Evolutionary conservation across 768 basidiomycete genomes (phyloP), one percentile per base, ranked within the genome.

Genomic region (Boletus eberwhitei): DNA sequence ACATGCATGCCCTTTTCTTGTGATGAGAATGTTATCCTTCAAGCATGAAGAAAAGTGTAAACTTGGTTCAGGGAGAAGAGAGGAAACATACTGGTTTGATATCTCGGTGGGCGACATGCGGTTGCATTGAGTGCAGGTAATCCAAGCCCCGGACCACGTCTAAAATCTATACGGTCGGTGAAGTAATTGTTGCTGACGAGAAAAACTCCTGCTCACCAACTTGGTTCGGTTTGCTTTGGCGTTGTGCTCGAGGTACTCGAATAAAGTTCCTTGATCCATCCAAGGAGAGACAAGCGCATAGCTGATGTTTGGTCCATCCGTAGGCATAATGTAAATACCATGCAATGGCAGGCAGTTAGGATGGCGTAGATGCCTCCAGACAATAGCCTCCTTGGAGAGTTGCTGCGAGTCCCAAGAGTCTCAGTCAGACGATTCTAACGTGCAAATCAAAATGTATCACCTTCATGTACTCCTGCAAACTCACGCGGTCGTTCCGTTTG

Each of bases 1-100:
- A 50, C 78, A 79, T 12, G 80, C 81, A 24, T 68, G 65, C 14
- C 71, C 71, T 13, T 67, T 57, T 5, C 59, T 65, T 6, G 75
- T 75, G 17, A 82, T 70, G 21, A 82, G 71, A 43, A 82, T 76
- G 52, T 82, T 81, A 14, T 71, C 74, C 79, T 79, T 52, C 2
- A 21, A 31, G 36, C 11, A 62, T 64, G 19, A 62, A 21, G 67
- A 36, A 43, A 41, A 17, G 22, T 40, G 7, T 35, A 37, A 13
- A 41, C 8, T 9, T 22, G 19, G 40, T 26, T 37, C 6, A 35
- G 17, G 29, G 7, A 34, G 35, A 38, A 34, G 17, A 29, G 5
- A 14, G 31, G 60, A 59, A 29, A 48, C 64, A 35, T 42, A 70
- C 68, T 17, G 70, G 68, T 54, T 70, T 71, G 16, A 70, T 61